Evolutionary conservation across 129 eudicot species (phyloP).

Genomic region (Scalesia atractyloides): DNA sequence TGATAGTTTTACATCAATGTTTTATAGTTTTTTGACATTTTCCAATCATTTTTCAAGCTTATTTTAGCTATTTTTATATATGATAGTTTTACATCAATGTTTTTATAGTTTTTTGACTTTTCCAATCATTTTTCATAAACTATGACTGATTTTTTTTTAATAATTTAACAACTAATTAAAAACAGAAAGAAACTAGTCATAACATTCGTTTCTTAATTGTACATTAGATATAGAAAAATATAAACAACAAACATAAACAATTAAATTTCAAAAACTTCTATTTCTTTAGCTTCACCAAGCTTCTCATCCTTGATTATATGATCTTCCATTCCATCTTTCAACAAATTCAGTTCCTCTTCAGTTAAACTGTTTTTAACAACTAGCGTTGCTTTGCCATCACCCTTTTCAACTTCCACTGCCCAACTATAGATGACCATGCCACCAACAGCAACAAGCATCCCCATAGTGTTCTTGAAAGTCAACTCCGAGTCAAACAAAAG

Average conservation of each 20-base stretch:
- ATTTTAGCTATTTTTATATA: too few relatives aligned
- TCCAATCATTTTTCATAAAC: not conserved
- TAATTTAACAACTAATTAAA: not conserved
- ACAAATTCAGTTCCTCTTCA: slow-evolving; percentile 68
- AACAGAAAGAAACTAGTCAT: not conserved
- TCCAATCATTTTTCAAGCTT: too few relatives aligned
- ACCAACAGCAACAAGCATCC: slow-evolving; percentile 64
- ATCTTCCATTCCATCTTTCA: slow-evolving; percentile 57
- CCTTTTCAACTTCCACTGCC: slow-evolving; percentile 77
- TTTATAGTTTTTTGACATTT: too few relatives aligned
- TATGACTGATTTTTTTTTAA: not conserved
- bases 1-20: not conserved
- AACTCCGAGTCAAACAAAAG: slow-evolving; percentile 69
- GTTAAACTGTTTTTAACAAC: slow-evolving; percentile 53
- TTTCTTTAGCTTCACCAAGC: slow-evolving; percentile 40
- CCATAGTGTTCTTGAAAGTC: slow-evolving; percentile 76
- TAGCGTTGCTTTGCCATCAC: slow-evolving; percentile 22
- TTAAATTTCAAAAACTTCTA: slow-evolving; percentile 8
- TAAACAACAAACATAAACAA: not conserved
- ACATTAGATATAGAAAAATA: not conserved
- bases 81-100: not conserved
- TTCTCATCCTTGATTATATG: slow-evolving; percentile 46
- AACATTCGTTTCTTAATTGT: not conserved
- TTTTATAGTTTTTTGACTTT: too few relatives aligned
- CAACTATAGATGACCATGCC: slow-evolving; percentile 90